Base-by-base conservation (phyloP, 495 filamentous ascomycete genomes). In the Aspergillus baeticus region DNA sequence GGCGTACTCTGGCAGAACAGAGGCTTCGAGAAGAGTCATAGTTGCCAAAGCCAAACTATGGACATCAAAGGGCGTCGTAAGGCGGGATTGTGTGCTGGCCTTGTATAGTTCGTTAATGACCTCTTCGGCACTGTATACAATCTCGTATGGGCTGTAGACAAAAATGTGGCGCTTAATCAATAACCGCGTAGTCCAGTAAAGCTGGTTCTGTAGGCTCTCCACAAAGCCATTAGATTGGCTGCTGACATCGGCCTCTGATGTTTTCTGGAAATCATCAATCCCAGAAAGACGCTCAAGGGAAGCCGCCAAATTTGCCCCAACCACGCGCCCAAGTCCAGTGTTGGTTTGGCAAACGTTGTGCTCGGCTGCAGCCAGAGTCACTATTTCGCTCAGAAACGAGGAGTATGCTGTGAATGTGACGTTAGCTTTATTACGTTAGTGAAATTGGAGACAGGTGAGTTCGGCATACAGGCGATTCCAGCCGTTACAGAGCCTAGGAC, bases 131-230 rank as follows among this genome's bases (percentile, higher is more conserved):
- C 82, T 80, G 55, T 80, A 81, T 10, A 92, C 70, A 29, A 92
- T 76, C 34, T 88, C 82, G 34, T 75, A 70, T 0, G 82, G 81
- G 55, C 80, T 74, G 61, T 82, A 69, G 63, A 82, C 66, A 65
- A 77, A 70, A 71, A 82, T 73, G 75, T 84, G 58, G 55, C 82
- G 71, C 46, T 83, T 79, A 23, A 82, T 77, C 14, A 92, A 70
- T 11, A 92, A 75, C 36, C 83, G 81, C 44, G 84, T 68, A 58
- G 91, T 88, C 84, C 88, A 89, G 69, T 91, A 93, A 3, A 84
- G 80, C 37, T 93, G 81, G 47, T 84, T 77, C 31, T 91, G 74
- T 10, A 88, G 67, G 33, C 70, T 73, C 34, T 75, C 69, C 38
- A 73, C 61, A 35, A 75, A 74, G 36, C 62, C 51, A 10, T 67